Base-by-base conservation (phyloP, 2,329 filamentous ascomycete genomes). In the Arthrinium phaeospermum region DNA sequence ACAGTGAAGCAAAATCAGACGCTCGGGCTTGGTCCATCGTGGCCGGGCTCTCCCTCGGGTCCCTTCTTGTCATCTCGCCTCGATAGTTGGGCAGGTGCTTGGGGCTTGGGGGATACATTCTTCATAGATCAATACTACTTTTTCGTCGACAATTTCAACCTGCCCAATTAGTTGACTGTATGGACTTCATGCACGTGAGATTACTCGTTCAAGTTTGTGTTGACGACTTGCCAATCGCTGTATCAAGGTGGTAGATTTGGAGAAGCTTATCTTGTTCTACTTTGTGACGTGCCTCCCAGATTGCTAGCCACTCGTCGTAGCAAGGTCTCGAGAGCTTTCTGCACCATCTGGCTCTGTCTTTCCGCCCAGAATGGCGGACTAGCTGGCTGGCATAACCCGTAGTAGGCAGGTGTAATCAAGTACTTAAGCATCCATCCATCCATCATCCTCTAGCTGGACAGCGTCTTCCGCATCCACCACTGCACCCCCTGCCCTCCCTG, bases 1-100 rank as follows among this genome's bases (percentile, higher is more conserved):
- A 91, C 89, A 90, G 83, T 90, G 89, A 91, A 91, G 89, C 89
- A 85, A 91, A 77, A 91, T 83, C 73, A 83, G 88, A 84, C n/a
- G 41, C 41, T 45, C 45, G 84, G 76, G 72, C 71, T 73, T 73
- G 68, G 68, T 73, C 68, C 71, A 72, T 71, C 64, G 27, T 71
- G 57, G 37, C 41, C 53, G 44, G 44, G 51, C 67, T 51, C 49
- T 68, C 69, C 69, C 68, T 24, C n/a, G 70, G 53, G 70, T 70
- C 22, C 70, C 44, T 47, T 47, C 30, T 73, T 68, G 72, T 73
- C 68, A 73, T 68, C 67, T 72, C 75, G 73, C 71, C 73, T 19
- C 72, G 69, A 73, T 73, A 70, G 73, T 71, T 72, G 49, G 75
- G 76, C 72, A 74, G 77, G 75, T 71, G 80, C 76, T 78, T 79